A percentile compares a stretch with the other conserved stretches of the same genome.
Conservation (phyloP, 2,329 filamentous ascomycete genomes). For the Lecanoromycetidae sp. region DNA sequence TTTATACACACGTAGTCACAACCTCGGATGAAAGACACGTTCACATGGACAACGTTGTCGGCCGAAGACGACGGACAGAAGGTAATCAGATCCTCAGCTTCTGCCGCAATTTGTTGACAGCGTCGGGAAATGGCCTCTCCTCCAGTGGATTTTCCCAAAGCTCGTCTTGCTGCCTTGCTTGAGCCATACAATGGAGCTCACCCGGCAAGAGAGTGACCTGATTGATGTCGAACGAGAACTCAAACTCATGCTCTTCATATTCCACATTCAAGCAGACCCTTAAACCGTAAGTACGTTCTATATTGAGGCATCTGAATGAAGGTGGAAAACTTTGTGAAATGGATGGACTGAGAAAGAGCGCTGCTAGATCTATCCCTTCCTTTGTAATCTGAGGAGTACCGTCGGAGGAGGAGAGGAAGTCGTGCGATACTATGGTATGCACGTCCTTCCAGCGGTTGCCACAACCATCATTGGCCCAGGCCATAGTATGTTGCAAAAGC, state of each 20-base stretch:
- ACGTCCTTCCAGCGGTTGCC: neutral
- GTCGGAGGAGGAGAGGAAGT: neutral
- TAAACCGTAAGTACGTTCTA: neutral
- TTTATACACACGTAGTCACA: neutral
- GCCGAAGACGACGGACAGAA: neutral
- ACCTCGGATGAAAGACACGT: neutral
- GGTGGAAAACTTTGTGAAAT: neutral
- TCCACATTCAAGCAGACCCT: neutral
- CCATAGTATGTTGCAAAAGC: neutral
- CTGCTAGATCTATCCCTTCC: neutral
- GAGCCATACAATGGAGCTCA: conserved; percentile 2
- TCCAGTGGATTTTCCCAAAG: neutral
- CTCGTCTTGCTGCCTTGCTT: conserved; percentile 2
- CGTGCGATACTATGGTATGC: neutral
- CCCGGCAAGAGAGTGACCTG: neutral
- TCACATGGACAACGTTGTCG: neutral
- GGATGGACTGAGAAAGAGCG: neutral
- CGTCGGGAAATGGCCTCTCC: neutral
- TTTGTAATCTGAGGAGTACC: neutral
- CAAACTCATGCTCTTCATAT: neutral
- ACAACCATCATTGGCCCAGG: neutral
- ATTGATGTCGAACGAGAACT: neutral
- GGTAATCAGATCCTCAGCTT: neutral
- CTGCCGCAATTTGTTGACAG: conserved; percentile 2
- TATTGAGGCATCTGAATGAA: neutral